Evolutionary conservation across 2,329 filamentous ascomycete genomes (phyloP), one percentile per base, ranked within the genome.

Genomic region (Exophiala oligosperma): DNA sequence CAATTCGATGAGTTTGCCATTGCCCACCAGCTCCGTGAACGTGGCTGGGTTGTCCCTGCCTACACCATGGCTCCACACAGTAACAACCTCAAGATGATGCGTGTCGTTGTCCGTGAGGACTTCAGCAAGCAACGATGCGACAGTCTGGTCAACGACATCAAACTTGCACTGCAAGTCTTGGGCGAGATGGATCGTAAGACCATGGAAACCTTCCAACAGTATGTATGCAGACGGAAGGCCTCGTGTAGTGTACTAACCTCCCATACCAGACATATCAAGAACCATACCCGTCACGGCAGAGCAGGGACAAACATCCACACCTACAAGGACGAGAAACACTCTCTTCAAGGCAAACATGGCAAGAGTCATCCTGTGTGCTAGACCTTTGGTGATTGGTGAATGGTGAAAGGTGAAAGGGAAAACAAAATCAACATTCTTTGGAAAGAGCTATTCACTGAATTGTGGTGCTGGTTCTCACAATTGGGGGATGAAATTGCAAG

Each of bases 31-130:
- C 84, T 97, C 26, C 88, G 93, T 52, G 86, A 90, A 64, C 85
- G 92, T 35, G 90, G 91, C 44, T 97, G 93, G 93, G 89, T 97
- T 29, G 90, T 97, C 0, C 93, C 93, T 0, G 93, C 93, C 0
- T 97, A 97, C 77, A 97, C 92, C 40, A 97, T 97, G 93, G 93
- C 93, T 0, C 92, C 92, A 17, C 82, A 96, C 71, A 92, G 90
- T 17, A 80, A 90, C 56, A 79, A 86, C 64, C 81, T 97, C 70
- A 95, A 96, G 82, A 88, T 97, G 83, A 85, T 97, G 79, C 87
- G 93, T 38, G 65, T 97, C 3, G 93, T 97, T 0, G 90, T 97
- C 3, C 85, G 93, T 51, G 93, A 97, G 75, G 93, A 97, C 76
- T 97, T 97, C 67, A 90, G 86, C 48, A 87, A 89, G 73, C 86